phyloP scores from a whole-genome alignment of 177 flowering plant genomes.

The Tripterygium wilfordii region DNA sequence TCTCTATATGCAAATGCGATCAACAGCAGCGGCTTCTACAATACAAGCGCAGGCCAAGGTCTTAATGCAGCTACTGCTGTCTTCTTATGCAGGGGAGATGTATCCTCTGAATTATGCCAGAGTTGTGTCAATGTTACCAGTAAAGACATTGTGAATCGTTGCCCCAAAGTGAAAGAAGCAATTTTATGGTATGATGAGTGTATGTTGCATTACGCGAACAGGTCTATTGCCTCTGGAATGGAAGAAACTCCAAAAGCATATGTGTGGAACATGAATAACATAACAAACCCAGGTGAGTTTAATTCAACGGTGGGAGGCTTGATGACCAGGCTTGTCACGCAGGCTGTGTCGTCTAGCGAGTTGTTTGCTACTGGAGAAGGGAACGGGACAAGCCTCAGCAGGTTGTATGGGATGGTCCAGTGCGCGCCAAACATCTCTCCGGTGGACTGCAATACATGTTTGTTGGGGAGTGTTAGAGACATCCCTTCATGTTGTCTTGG shows the following conservation, averaged over 20 bases:
- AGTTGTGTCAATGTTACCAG: background rate
- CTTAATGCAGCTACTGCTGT: background rate
- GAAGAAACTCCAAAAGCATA: background rate
- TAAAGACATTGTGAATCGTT: background rate
- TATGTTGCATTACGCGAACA: conserved; percentile 10
- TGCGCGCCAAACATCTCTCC: conserved; percentile 15
- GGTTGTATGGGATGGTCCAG: conserved; percentile 6
- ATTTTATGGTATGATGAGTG: conserved; percentile 16
- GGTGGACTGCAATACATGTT: conserved; percentile 7
- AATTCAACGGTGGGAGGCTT: too few species aligned
- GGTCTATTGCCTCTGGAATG: background rate
- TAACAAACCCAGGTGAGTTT: too few species aligned
- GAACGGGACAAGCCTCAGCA: too few species aligned
- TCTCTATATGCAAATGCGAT: too few species aligned
- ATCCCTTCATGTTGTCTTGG: background rate
- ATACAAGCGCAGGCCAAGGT: background rate
- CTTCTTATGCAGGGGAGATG: conserved; percentile 8
- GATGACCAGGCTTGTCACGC: too few species aligned
- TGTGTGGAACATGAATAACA: background rate
- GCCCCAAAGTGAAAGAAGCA: background rate
- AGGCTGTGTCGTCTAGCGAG: too few species aligned
- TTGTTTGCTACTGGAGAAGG: too few species aligned
- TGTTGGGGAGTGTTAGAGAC: background rate
- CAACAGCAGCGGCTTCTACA: conserved; percentile 1
- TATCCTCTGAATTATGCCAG: background rate